Conservation (phyloP, 2,329 filamentous ascomycete species). For the Aspergillus ochraceus region DNA sequence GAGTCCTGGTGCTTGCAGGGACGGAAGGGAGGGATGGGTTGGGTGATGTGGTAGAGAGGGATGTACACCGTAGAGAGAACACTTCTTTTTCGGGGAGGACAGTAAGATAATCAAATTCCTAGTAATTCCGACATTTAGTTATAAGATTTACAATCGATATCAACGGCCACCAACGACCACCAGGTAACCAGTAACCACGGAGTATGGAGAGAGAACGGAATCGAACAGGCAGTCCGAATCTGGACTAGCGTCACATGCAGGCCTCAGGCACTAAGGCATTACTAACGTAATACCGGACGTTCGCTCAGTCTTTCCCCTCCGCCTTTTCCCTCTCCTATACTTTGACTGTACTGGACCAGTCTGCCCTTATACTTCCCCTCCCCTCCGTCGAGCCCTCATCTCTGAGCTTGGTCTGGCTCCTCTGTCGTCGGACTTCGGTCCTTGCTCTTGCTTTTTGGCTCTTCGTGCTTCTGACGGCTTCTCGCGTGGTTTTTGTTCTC, state of each 20-base stretch:
- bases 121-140: too few species aligned
- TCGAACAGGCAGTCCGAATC: background rate
- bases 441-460: background rate
- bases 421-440: background rate
- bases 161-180: too few species aligned
- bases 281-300: background rate
- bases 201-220: too few species aligned
- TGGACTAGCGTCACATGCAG: background rate
- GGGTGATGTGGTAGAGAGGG: background rate
- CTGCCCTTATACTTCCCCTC: slow-evolving; percentile 6
- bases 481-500: background rate
- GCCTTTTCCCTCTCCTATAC: slow-evolving; percentile 4
- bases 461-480: background rate
- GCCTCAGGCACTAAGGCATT: background rate
- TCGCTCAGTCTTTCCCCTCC: slow-evolving; percentile 5
- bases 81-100: too few species aligned
- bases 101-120: too few species aligned
- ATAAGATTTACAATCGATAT: too few species aligned
- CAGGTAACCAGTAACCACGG: too few species aligned
- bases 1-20: background rate
- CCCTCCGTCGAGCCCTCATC: background rate
- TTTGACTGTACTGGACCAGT: too few species aligned
- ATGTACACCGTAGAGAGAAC: too few species aligned
- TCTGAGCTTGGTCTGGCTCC: background rate
- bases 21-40: background rate